Evolutionary conservation across 2,329 filamentous ascomycete genomes (phyloP).

Genomic region (Cladorrhinum sp.): DNA sequence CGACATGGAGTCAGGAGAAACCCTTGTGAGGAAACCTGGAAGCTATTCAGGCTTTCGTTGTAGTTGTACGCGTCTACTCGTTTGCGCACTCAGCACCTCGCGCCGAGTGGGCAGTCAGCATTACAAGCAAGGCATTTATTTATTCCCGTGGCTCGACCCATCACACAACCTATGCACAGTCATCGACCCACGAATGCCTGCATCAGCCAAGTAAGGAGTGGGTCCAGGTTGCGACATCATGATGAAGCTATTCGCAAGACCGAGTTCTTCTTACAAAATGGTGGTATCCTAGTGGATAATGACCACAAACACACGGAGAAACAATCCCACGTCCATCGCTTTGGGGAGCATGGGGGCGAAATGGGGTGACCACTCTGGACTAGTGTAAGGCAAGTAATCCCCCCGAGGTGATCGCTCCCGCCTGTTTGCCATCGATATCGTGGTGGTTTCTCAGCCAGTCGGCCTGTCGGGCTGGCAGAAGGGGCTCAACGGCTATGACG

Average conservation of each 20-base stretch:
- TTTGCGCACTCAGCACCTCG: not conserved
- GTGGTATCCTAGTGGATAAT: not conserved
- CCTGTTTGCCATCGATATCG: slow-evolving; percentile 9
- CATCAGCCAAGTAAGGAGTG: not conserved
- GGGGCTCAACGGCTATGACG: slow-evolving; percentile 15
- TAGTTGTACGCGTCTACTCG: not conserved
- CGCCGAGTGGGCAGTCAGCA: not conserved
- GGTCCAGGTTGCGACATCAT: not conserved
- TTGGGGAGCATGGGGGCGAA: not conserved
- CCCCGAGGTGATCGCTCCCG: slow-evolving; percentile 13
- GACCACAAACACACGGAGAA: not conserved
- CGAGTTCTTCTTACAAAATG: not conserved
- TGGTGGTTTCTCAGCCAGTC: slow-evolving; percentile 20
- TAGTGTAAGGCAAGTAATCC: slow-evolving; percentile 9
- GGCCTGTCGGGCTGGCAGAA: slow-evolving; percentile 7
- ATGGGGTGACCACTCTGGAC: not conserved
- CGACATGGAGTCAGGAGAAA: not conserved
- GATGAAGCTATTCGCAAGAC: not conserved
- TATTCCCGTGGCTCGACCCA: not conserved
- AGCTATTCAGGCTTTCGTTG: too few species aligned
- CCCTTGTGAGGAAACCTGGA: not conserved
- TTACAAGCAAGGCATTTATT: not conserved
- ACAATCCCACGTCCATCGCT: not conserved
- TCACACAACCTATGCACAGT: not conserved
- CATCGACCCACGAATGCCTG: not conserved